Percentiles rank a stretch among this genome's conserved stretches.
Conservation (phyloP, 2,329 filamentous ascomycete species). For the Lithohypha guttulata region DNA sequence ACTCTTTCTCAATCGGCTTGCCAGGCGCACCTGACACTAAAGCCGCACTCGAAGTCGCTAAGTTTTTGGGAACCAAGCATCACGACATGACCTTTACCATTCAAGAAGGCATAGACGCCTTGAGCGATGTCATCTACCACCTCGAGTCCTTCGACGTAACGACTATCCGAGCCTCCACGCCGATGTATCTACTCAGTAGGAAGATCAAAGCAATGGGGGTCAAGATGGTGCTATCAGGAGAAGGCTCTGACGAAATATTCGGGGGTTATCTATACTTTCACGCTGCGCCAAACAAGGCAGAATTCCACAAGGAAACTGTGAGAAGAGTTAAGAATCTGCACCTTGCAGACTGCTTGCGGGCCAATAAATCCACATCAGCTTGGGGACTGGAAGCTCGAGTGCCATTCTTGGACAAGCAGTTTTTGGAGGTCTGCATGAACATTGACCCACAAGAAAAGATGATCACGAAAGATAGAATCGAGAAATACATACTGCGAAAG, state of each 20-base stretch:
- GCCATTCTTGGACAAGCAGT: conserved; percentile 94
- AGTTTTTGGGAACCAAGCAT: conserved; percentile 95
- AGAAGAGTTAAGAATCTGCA: conserved; percentile 94
- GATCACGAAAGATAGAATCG: conserved; percentile 78
- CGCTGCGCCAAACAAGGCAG: conserved; percentile 75
- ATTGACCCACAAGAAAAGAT: conserved; percentile 92
- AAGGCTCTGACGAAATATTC: conserved; percentile 96
- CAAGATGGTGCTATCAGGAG: conserved; percentile 97
- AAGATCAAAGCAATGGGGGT: conserved; percentile 99
- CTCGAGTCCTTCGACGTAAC: conserved; percentile 97
- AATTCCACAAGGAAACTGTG: conserved; percentile 93
- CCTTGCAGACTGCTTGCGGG: conserved; percentile 86
- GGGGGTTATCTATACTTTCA: conserved; percentile 99
- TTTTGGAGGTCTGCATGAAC: conserved; percentile 86
- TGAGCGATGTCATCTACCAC: conserved; percentile 96
- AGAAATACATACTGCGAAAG: conserved; percentile 97
- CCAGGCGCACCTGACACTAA: conserved; percentile 85
- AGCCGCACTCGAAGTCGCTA: conserved; percentile 84
- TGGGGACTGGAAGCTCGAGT: conserved; percentile 98
- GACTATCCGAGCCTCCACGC: conserved; percentile 93
- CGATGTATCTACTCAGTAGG: conserved; percentile 93
- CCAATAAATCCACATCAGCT: conserved; percentile 97
- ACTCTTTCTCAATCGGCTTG: conserved; percentile 97
- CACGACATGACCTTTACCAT: conserved; percentile 98
- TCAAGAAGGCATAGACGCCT: conserved; percentile 89